Percentiles rank a stretch among this genome's conserved stretches.
Evolutionary conservation across 2,329 filamentous ascomycete species (phyloP).

Genomic region (Exophiala alcalophila): DNA sequence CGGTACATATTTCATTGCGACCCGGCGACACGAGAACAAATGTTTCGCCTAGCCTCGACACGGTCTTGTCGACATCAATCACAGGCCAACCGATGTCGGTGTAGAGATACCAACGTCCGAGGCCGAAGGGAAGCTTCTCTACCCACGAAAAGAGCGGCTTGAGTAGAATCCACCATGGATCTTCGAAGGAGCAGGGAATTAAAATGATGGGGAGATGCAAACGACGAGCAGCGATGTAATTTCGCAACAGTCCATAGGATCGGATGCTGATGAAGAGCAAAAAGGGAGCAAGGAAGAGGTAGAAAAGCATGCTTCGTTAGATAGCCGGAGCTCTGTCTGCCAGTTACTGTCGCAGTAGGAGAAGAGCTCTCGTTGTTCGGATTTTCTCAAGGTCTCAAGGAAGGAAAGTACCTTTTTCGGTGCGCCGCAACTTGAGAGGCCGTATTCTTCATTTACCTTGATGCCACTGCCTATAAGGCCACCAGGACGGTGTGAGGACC

Average conservation of each 20-base stretch:
- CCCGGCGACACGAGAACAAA: slow-evolving; percentile 9
- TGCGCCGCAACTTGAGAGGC: no score
- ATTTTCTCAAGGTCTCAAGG: no score
- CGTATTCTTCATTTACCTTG: no score
- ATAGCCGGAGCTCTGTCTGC: no score
- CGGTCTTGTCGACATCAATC: not conserved
- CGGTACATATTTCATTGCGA: not conserved
- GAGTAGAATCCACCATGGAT: slow-evolving; percentile 7
- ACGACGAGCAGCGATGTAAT: slow-evolving; percentile 14
- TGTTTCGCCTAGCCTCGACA: slow-evolving; percentile 3
- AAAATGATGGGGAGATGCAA: slow-evolving; percentile 9
- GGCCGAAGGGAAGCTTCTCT: slow-evolving; percentile 5
- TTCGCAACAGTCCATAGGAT: not conserved
- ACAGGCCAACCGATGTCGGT: slow-evolving; percentile 15
- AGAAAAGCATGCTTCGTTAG: slow-evolving; percentile 3
- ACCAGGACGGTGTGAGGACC: no score
- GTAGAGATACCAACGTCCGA: slow-evolving; percentile 14
- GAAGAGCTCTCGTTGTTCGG: not conserved
- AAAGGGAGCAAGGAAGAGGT: not conserved
- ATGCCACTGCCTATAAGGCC: no score
- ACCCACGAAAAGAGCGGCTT: slow-evolving; percentile 11
- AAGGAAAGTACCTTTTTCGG: no score
- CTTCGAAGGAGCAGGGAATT: slow-evolving; percentile 4
- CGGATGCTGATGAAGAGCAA: slow-evolving; percentile 1
- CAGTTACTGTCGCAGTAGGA: not conserved